Percentiles rank a stretch among this genome's conserved stretches.
Conservation (phyloP, 768 basidiomycete genomes). For the Lactarius vividus region DNA sequence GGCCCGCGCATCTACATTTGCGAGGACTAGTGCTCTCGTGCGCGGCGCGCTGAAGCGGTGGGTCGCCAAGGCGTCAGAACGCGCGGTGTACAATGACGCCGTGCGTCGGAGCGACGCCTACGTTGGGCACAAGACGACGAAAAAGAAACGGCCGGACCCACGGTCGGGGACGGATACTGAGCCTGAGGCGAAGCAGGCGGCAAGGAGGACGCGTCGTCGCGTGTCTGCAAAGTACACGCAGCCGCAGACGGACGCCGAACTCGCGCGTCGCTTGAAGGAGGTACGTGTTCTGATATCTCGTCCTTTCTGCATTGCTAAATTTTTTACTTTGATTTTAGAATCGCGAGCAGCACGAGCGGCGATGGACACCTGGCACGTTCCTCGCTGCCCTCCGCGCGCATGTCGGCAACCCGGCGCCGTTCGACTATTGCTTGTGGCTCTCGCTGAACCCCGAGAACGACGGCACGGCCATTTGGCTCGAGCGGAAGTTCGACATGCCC, state of each 20-base stretch:
- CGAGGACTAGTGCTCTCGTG: conserved; percentile 11
- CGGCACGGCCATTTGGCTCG: conserved; percentile 77
- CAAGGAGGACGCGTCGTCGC: conserved; percentile 37
- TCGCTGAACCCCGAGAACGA: conserved; percentile 71
- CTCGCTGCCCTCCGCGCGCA: conserved; percentile 45
- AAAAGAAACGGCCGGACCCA: conserved; percentile 33
- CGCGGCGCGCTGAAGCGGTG: conserved; percentile 18
- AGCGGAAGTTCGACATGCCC: conserved; percentile 71
- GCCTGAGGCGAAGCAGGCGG: conserved; percentile 29
- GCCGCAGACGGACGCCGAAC: conserved; percentile 60
- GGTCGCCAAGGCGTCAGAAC: conserved; percentile 20
- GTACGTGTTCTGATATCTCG: conserved; percentile 36
- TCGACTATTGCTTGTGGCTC: conserved; percentile 68
- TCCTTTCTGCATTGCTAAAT: neutral
- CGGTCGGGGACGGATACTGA: conserved; percentile 11
- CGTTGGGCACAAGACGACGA: conserved; percentile 42
- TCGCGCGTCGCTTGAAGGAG: conserved; percentile 66
- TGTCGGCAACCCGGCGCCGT: conserved; percentile 36
- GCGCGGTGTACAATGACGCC: conserved; percentile 42
- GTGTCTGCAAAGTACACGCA: conserved; percentile 46
- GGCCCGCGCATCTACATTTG: conserved; percentile 9
- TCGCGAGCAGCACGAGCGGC: conserved; percentile 62
- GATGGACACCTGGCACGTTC: conserved; percentile 77
- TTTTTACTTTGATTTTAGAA: conserved; percentile 45
- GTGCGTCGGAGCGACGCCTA: conserved; percentile 60